Evolutionary conservation across 2,329 filamentous ascomycete species (phyloP).

Genomic region (Xenoacremonium recifei): DNA sequence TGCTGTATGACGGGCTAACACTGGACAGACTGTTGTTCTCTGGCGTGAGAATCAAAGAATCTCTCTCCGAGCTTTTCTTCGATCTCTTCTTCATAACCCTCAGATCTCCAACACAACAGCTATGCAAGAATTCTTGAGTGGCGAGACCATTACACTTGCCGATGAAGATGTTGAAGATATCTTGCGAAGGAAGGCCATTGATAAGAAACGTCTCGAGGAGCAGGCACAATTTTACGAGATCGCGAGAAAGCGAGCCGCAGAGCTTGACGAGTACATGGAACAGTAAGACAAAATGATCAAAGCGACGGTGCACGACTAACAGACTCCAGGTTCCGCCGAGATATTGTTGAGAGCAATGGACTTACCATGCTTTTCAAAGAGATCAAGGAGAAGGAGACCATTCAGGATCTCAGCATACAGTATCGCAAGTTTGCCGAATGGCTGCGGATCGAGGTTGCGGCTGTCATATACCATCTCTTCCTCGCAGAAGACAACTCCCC

Average conservation of each 20-base stretch:
- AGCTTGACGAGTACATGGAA: slow-evolving; percentile 98
- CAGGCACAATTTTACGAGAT: slow-evolving; percentile 96
- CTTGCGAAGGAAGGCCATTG: slow-evolving; percentile 72
- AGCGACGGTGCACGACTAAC: slow-evolving; percentile 16
- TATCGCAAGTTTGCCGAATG: slow-evolving; percentile 99
- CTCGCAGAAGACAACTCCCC: slow-evolving; percentile 97
- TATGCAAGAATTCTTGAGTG: slow-evolving; percentile 79
- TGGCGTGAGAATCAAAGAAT: slow-evolving; percentile 89
- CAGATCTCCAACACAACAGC: slow-evolving; percentile 80
- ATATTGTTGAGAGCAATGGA: slow-evolving; percentile 72
- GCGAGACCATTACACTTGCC: slow-evolving; percentile 68
- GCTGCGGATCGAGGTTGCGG: slow-evolving; percentile 94
- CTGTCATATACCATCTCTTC: slow-evolving; percentile 95
- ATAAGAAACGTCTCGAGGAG: slow-evolving; percentile 86
- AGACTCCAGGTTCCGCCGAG: slow-evolving; percentile 56
- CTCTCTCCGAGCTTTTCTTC: slow-evolving; percentile 86
- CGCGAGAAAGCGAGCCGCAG: slow-evolving; percentile 82
- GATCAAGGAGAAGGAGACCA: slow-evolving; percentile 85
- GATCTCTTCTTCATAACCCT: slow-evolving; percentile 79
- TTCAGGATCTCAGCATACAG: slow-evolving; percentile 85
- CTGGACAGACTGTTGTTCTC: slow-evolving; percentile 55
- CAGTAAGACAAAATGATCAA: slow-evolving; percentile 52
- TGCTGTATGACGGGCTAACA: too few relatives aligned
- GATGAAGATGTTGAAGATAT: slow-evolving; percentile 87
- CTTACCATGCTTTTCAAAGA: slow-evolving; percentile 90